Evolutionary conservation across 345 rosid genomes (phyloP), one percentile per base, ranked within the genome.

Genomic region (Citrus reticulata): DNA sequence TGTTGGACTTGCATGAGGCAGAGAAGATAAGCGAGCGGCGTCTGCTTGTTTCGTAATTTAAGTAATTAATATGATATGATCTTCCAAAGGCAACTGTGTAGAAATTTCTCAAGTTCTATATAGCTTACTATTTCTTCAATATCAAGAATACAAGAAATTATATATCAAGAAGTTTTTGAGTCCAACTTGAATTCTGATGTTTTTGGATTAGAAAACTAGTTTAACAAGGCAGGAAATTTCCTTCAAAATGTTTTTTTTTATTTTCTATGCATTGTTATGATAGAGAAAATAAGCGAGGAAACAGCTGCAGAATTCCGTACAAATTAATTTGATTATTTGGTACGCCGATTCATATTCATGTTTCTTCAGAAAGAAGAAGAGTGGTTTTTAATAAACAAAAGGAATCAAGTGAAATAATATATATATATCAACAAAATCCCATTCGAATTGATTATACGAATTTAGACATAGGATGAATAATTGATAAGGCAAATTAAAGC

Each of bases 21-120:
- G 72, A 73, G n/a, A 51, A 70, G 61, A 74, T 79, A 86, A 83
- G 80, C 63, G 46, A 57, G 83, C 74, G 69, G 80, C 67, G 81
- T 73, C 22, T 72, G 57, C 75, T 76, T 59, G 71, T 68, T 67
- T 68, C 61, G 9, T 3, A 75, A 51, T 74, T 49, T 67, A 9
- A 54, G 29, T 76, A 27, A 2, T 14, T 29, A 3, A 16, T 25
- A 49, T 7, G 14, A 17, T 20, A 40, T 29, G 59, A 62, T 30
- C 67, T 49, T 34, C 65, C 49, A 30, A 49, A 19, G 39, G 27
- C 68, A 46, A 4, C 58, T 19, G 46, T 51, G 25, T 49, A 32
- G 25, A 76, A 35, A 30, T 24, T 65, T 42, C 60, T 35, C 7
- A 7, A 73, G 29, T 16, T 74, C 14, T 25, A 46, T 24, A 54